Conservation (phyloP, 768 basidiomycete species). For the Termitomyces sp. region DNA sequence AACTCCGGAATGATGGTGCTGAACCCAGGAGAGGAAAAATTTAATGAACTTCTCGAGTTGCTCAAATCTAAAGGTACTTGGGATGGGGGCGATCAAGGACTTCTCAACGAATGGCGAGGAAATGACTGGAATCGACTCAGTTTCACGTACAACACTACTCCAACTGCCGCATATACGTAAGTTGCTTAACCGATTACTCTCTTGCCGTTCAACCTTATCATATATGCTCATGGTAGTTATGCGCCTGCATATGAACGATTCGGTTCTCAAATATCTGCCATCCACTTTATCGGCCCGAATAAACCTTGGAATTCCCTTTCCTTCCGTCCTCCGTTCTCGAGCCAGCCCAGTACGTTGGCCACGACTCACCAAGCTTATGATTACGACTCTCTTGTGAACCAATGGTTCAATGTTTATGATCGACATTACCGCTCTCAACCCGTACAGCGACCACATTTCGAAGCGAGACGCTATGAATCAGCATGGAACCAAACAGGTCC, state of each 20-base stretch:
- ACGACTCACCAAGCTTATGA: constrained; percentile 53
- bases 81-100: constrained; percentile 98
- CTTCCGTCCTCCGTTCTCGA: constrained; percentile 55
- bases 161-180: constrained; percentile 94
- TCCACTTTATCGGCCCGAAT: constrained; percentile 94
- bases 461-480: constrained; percentile 61
- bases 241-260: constrained; percentile 95
- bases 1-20: constrained; percentile 95
- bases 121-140: constrained; percentile 88
- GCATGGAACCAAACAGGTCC: constrained; percentile 59
- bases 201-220: constrained; percentile 20
- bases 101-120: constrained; percentile 93
- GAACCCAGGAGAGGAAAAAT: constrained; percentile 77
- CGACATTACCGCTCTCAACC: constrained; percentile 68
- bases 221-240: constrained; percentile 50
- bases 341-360: constrained; percentile 18
- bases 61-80: constrained; percentile 80
- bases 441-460: constrained; percentile 42
- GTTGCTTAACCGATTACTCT: constrained; percentile 26
- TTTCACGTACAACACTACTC: constrained; percentile 98
- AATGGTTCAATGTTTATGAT: constrained; percentile 92
- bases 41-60: constrained; percentile 63
- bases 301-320: constrained; percentile 88
- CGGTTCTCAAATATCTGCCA: constrained; percentile 76
- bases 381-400: constrained; percentile 77